Conservation (phyloP, 1,139 yeast species). For the Chernovozyma aurita region DNA sequence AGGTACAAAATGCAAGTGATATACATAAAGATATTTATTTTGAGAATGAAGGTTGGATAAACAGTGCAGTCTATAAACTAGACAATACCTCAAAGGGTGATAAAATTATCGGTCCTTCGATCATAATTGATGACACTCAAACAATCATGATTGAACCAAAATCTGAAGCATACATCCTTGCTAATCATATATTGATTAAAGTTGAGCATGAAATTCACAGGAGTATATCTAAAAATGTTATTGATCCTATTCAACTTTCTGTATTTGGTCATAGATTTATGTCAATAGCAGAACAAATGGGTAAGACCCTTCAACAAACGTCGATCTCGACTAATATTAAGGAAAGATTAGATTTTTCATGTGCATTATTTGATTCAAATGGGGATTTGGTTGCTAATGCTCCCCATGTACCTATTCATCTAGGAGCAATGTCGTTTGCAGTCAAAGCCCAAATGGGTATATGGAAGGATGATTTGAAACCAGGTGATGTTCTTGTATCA, state of each 20-base stretch:
- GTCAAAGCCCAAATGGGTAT: constrained; percentile 60
- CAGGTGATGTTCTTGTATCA: constrained; percentile 73
- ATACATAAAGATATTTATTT: constrained; percentile 20
- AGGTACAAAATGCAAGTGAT: background rate
- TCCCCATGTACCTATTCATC: constrained; percentile 83
- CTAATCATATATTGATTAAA: constrained; percentile 43
- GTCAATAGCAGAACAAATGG: constrained; percentile 92
- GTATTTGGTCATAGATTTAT: constrained; percentile 81
- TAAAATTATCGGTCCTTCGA: constrained; percentile 68
- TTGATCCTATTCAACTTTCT: constrained; percentile 70
- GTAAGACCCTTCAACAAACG: constrained; percentile 72
- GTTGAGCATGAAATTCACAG: constrained; percentile 25
- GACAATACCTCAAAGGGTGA: constrained; percentile 51
- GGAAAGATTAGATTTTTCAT: constrained; percentile 78
- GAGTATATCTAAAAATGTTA: constrained; percentile 22
- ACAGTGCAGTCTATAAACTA: constrained; percentile 50
- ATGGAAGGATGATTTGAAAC: constrained; percentile 58
- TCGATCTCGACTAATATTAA: constrained; percentile 84
- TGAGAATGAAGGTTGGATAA: constrained; percentile 39
- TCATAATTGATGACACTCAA: constrained; percentile 82
- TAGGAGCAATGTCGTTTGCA: constrained; percentile 88
- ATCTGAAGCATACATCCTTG: constrained; percentile 58
- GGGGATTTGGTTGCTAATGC: constrained; percentile 85
- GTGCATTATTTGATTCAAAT: constrained; percentile 71
- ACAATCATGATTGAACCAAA: constrained; percentile 77